These are phyloP conservation scores for Neofusicoccum parvum DNA, from an alignment of 2,329 filamentous ascomycete species.

Conservation along the genomic window DNA sequence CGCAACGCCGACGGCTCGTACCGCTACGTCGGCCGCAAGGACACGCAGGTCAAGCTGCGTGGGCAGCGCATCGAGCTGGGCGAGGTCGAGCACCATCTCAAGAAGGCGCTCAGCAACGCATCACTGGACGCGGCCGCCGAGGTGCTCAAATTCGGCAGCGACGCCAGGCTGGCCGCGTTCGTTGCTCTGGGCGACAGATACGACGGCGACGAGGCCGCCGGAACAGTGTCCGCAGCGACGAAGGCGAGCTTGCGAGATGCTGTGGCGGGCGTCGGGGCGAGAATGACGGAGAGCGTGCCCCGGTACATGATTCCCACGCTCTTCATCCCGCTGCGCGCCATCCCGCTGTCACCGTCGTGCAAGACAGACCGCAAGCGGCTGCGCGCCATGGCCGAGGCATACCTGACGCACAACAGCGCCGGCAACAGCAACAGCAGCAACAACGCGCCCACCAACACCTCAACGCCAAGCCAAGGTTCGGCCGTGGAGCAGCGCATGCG, in stretches of 20 bases:
- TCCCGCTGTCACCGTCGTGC: neutral
- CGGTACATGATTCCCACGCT: neutral
- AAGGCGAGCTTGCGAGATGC: neutral
- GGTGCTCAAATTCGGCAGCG: neutral
- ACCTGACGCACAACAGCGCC: neutral
- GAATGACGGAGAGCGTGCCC: neutral
- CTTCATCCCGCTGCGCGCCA: neutral
- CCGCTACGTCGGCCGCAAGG: constrained; percentile 40
- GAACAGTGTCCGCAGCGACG: neutral
- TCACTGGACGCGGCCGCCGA: constrained; percentile 26
- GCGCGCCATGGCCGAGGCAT: neutral
- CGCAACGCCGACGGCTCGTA: constrained; percentile 37
- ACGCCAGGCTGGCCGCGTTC: constrained; percentile 1
- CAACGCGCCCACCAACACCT: neutral
- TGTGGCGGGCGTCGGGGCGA: neutral
- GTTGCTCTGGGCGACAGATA: neutral
- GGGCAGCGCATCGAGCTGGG: constrained; percentile 50
- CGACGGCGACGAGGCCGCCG: neutral
- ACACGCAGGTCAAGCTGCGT: constrained; percentile 43
- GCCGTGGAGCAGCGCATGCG: neutral
- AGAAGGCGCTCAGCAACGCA: constrained; percentile 17
- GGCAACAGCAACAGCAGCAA: too few relatives aligned
- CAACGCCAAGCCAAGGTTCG: neutral
- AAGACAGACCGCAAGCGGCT: neutral
- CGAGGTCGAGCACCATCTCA: constrained; percentile 49